A percentile compares a stretch with the other conserved stretches of the same genome.
phyloP scores from a whole-genome alignment of 257 asterid species.

The Penstemon eatonii region DNA sequence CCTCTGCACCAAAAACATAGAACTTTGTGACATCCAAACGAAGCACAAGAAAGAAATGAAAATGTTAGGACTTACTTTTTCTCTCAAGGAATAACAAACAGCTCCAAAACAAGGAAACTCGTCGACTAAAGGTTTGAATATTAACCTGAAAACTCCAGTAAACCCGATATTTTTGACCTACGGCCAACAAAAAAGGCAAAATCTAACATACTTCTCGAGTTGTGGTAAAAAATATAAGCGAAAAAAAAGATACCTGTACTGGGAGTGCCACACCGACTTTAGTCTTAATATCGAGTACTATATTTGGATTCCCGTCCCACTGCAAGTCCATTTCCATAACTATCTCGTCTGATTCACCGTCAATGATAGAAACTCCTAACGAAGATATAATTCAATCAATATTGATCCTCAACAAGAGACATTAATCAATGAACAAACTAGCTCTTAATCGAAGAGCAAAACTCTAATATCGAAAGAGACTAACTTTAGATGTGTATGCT shows the following conservation, averaged over 20 bases:
- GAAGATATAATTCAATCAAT: neutral
- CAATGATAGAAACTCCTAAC: conserved; percentile 69
- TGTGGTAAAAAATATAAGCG: neutral
- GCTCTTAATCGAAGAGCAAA: too few species aligned
- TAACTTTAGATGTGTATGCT: too few species aligned
- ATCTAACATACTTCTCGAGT: neutral
- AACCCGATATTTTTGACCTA: conserved; percentile 90
- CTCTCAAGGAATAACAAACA: conserved; percentile 73
- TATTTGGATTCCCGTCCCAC: conserved; percentile 95
- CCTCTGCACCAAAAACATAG: conserved; percentile 52
- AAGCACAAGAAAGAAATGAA: neutral
- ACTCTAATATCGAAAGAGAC: too few species aligned
- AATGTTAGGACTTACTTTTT: conserved; percentile 48
- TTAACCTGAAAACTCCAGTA: conserved; percentile 87
- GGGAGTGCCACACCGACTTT: conserved; percentile 85
- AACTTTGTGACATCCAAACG: neutral
- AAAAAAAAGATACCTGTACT: conserved; percentile 53
- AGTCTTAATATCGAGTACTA: conserved; percentile 77
- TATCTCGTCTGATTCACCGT: conserved; percentile 60
- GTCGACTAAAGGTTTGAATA: conserved; percentile 82
- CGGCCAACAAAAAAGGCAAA: conserved; percentile 25
- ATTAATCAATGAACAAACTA: too few species aligned
- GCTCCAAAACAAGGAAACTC: conserved; percentile 98
- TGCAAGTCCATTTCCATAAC: conserved; percentile 87
- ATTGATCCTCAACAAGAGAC: too few species aligned